Conservation (phyloP, 192 early-diverging fungal genomes). For the Podila verticillata region DNA sequence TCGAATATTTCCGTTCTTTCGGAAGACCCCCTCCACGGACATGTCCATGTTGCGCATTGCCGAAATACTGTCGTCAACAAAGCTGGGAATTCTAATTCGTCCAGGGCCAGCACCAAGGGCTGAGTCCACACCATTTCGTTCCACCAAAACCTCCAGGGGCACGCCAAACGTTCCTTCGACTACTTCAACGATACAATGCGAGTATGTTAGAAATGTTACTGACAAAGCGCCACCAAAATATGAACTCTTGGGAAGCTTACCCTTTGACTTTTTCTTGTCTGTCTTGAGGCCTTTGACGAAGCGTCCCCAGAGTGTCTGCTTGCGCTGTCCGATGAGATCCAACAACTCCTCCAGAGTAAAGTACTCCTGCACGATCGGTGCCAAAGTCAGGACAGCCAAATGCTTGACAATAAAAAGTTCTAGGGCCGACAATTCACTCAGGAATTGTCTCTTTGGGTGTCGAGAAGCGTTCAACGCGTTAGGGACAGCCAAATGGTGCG, state of each 20-base stretch:
- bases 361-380: slow-evolving; percentile 73
- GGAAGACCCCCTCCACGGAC: slow-evolving; percentile 93
- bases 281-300: slow-evolving; percentile 74
- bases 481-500: slow-evolving; percentile 3
- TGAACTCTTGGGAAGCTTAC: slow-evolving; percentile 35
- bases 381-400: slow-evolving; percentile 80
- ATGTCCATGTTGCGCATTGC: slow-evolving; percentile 81
- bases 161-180: slow-evolving; percentile 91
- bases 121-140: slow-evolving; percentile 86
- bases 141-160: slow-evolving; percentile 83
- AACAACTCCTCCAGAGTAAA: slow-evolving; percentile 80
- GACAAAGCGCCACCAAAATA: neutral
- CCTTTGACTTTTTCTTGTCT: slow-evolving; percentile 63
- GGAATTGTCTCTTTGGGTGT: slow-evolving; percentile 53
- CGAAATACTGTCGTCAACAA: slow-evolving; percentile 85
- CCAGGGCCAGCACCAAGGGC: slow-evolving; percentile 73
- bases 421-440: slow-evolving; percentile 79
- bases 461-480: neutral
- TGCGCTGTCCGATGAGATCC: slow-evolving; percentile 79
- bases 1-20: slow-evolving; percentile 98
- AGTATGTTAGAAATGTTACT: neutral
- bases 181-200: slow-evolving; percentile 17
- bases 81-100: slow-evolving; percentile 80
- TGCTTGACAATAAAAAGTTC: slow-evolving; percentile 87
- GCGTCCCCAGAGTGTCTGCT: slow-evolving; percentile 82